Evolutionary conservation across 768 basidiomycete genomes (phyloP).

Genomic region (Melanogaster broomeanus): DNA sequence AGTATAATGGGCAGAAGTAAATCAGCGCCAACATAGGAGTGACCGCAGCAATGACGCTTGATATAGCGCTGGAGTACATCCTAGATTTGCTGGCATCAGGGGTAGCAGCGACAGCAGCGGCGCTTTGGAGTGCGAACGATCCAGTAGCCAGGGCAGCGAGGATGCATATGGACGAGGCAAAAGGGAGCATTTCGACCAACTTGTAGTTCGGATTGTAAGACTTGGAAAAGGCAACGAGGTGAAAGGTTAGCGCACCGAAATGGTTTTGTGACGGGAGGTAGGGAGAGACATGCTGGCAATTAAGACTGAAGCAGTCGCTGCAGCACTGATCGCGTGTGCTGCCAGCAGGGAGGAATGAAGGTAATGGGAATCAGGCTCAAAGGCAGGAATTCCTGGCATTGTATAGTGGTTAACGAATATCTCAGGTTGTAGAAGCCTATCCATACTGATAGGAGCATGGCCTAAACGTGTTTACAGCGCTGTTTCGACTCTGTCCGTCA

Average conservation of each 20-base stretch:
- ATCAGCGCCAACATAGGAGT: slow-evolving; percentile 39
- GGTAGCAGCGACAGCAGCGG: slow-evolving; percentile 7
- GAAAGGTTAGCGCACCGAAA: slow-evolving; percentile 30
- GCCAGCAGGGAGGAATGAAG: slow-evolving; percentile 27
- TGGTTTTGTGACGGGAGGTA: slow-evolving; percentile 22
- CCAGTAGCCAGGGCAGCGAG: slow-evolving; percentile 35
- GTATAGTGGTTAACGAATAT: slow-evolving; percentile 26
- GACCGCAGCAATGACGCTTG: slow-evolving; percentile 36
- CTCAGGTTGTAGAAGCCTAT: slow-evolving; percentile 14
- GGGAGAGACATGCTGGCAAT: slow-evolving; percentile 31
- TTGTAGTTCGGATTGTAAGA: slow-evolving; percentile 19
- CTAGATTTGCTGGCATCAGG: slow-evolving; percentile 29
- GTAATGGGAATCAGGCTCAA: slow-evolving; percentile 24
- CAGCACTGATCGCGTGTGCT: slow-evolving; percentile 32
- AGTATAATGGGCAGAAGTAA: slow-evolving; percentile 53
- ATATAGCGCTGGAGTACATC: slow-evolving; percentile 37
- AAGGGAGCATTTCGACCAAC: slow-evolving; percentile 40
- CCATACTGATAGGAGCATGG: slow-evolving; percentile 26
- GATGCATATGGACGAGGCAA: slow-evolving; percentile 35
- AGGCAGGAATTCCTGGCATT: slow-evolving; percentile 33
- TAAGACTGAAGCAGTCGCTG: slow-evolving; percentile 32
- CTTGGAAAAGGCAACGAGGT: slow-evolving; percentile 9
- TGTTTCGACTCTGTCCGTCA: slow-evolving; percentile 15
- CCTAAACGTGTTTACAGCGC: slow-evolving; percentile 34
- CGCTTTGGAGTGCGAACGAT: slow-evolving; percentile 30